These are phyloP conservation scores for Kwoniella mangroviensis DNA, from an alignment of 768 basidiomycete species.

Conservation along the genomic window DNA sequence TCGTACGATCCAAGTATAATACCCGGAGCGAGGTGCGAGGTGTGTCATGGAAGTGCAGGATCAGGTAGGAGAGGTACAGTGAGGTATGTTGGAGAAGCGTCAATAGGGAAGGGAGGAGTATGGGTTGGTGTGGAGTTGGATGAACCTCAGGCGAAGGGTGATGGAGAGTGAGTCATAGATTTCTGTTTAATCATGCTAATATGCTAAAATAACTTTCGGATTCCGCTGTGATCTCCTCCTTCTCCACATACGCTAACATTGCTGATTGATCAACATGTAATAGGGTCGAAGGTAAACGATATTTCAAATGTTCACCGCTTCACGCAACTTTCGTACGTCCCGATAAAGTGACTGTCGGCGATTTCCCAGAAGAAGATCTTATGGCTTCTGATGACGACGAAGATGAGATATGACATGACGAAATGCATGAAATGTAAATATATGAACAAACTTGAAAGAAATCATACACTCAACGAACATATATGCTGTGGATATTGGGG, in stretches of 20 bases:
- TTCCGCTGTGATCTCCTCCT: neutral
- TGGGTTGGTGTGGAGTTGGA: slow-evolving; percentile 97
- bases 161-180: slow-evolving; percentile 76
- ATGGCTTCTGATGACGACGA: slow-evolving; percentile 70
- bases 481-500: too few relatives aligned
- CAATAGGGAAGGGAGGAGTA: slow-evolving; percentile 68
- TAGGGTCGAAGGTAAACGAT: slow-evolving; percentile 82
- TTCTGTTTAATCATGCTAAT: too few relatives aligned
- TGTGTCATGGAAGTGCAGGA: slow-evolving; percentile 71
- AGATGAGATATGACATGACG: slow-evolving; percentile 58
- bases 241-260: neutral
- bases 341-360: slow-evolving; percentile 78
- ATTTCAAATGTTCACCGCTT: slow-evolving; percentile 77
- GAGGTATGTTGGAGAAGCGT: slow-evolving; percentile 79
- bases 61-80: slow-evolving; percentile 81
- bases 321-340: slow-evolving; percentile 86
- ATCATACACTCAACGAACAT: too few relatives aligned
- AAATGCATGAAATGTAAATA: neutral
- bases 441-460: neutral
- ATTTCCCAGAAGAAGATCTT: slow-evolving; percentile 80
- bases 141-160: slow-evolving; percentile 93
- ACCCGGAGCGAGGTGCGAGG: slow-evolving; percentile 79
- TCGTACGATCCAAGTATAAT: slow-evolving; percentile 62
- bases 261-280: too few relatives aligned
- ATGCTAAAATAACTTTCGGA: too few relatives aligned